Evolutionary conservation across 306 rosid species (phyloP).

Genomic region (Cajanus cajan): DNA sequence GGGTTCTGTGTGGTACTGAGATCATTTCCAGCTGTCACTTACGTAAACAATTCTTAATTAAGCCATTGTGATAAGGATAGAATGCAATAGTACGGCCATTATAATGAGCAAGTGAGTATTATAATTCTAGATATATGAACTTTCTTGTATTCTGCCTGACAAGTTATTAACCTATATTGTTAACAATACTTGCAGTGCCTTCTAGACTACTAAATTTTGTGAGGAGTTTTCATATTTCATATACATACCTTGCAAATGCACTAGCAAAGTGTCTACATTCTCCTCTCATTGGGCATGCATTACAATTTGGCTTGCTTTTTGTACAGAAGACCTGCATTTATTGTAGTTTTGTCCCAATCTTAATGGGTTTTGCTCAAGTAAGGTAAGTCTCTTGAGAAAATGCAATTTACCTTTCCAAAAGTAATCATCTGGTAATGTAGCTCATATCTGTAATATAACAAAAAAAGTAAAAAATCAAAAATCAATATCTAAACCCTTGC

Average conservation of each 20-base stretch:
- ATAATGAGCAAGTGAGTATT: neutral
- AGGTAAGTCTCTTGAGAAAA: constrained; percentile 20
- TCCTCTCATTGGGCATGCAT: constrained; percentile 98
- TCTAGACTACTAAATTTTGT: constrained; percentile 9
- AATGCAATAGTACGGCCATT: constrained; percentile 5
- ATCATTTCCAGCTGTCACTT: neutral
- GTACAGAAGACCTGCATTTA: constrained; percentile 90
- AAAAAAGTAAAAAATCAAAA: neutral
- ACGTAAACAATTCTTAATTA: neutral
- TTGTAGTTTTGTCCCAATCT: constrained; percentile 28
- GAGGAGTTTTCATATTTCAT: neutral
- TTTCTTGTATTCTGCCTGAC: constrained; percentile 17
- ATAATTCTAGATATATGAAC: neutral
- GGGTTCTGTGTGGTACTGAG: neutral
- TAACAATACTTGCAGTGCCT: constrained; percentile 11
- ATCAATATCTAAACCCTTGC: constrained; percentile 4
- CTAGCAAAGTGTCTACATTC: constrained; percentile 99
- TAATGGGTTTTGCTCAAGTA: constrained; percentile 28
- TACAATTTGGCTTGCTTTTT: constrained; percentile 96
- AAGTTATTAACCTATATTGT: neutral
- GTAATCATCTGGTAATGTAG: constrained; percentile 99
- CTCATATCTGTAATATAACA: constrained; percentile 71
- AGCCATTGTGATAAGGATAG: constrained; percentile 15
- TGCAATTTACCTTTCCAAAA: constrained; percentile 85
- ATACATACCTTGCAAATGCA: constrained; percentile 89